Base-by-base conservation (phyloP, 2,329 filamentous ascomycete genomes). In the Amesomyces nigricolor region DNA sequence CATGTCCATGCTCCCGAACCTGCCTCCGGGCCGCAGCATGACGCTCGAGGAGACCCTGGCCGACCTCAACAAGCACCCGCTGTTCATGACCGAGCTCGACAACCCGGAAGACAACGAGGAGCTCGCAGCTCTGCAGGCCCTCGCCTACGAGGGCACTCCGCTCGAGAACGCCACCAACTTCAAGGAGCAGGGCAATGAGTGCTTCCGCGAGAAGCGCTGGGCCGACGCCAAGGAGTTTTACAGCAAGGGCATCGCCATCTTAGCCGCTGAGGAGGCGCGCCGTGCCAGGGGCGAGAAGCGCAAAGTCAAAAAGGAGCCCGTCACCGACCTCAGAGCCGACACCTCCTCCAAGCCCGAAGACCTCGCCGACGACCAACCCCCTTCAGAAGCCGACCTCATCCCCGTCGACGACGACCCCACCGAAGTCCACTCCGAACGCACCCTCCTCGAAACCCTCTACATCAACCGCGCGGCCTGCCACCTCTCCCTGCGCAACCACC, bases 81-180 rank as follows among this genome's bases (percentile, higher is more conserved):
- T 99, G 38, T 99, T 99, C 78, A 99, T 99, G 94, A 97, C 91
- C 30, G 86, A 89, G 63, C 78, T 96, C 35, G 89, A 89, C 43
- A 87, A 47, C 4, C 14, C 51, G 14, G 58, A 89, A 64, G 88
- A 95, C 61, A 96, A 96, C 67, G 78, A 87, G 59, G 85, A 88
- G 63, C 77, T 96, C 0, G 91, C 95, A 64, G 95, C 94, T 0
- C 78, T 99, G 58, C 87, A 89, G 68, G 92, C 94, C 0, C 76
- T 99, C 39, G 89, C 90, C 30, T 96, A 96, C 68, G 94, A 99
- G 74, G 95, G 94, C 17, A 91, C 91, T 8, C 84, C 89, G 47
- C 79, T 85, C 9, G 92, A 97, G 70, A 86, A 95, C 59, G 88
- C 85, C 17, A 74, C 80, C 44, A 89, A 89, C 61, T 96, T 96